Evolutionary conservation across 2,329 filamentous ascomycete species (phyloP).

Genomic region (Cordyceps militaris): DNA sequence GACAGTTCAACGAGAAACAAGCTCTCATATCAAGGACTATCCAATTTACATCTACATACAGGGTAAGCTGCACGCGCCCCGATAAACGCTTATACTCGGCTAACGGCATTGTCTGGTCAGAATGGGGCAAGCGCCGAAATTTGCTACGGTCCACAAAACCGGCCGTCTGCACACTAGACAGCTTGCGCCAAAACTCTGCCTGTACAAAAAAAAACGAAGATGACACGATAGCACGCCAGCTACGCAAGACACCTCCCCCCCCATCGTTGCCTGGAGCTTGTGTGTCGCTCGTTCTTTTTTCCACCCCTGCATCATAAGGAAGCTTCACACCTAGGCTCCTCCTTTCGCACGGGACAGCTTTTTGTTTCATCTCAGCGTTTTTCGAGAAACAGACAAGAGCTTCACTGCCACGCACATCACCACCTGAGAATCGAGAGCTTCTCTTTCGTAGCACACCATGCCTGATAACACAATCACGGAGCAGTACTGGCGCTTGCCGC

Average conservation of each 20-base stretch:
- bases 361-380: constrained; percentile 14
- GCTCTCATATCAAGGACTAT: neutral
- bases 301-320: constrained; percentile 1
- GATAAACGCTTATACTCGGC: constrained; percentile 3
- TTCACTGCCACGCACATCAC: neutral
- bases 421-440: constrained; percentile 9
- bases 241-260: constrained; percentile 9
- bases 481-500: constrained; percentile 34
- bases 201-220: constrained; percentile 13
- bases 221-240: constrained; percentile 14
- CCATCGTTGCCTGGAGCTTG: constrained; percentile 15
- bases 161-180: neutral
- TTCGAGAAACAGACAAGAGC: neutral
- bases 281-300: constrained; percentile 11
- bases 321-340: constrained; percentile 12
- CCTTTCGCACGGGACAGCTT: neutral
- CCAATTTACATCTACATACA: neutral
- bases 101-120: constrained; percentile 4
- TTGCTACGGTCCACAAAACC: constrained; percentile 13
- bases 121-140: constrained; percentile 8
- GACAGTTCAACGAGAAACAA: too few species aligned
- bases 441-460: constrained; percentile 13
- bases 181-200: constrained; percentile 11
- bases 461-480: constrained; percentile 19
- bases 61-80: constrained; percentile 4